phyloP scores from a whole-genome alignment of 2,329 filamentous ascomycete genomes.

The Podosphaera aphanis region DNA sequence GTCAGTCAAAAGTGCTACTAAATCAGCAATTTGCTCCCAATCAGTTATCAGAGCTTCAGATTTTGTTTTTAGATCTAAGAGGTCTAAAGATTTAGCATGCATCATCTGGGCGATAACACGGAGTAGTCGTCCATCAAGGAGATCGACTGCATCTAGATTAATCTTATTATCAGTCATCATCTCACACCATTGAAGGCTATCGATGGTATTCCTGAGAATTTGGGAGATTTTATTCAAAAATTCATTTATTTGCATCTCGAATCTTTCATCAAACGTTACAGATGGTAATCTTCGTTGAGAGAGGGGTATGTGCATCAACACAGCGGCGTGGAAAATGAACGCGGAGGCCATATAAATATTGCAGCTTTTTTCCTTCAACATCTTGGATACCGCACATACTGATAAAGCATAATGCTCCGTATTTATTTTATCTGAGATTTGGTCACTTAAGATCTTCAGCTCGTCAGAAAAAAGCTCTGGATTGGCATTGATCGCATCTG shows the following conservation, averaged over 20 bases:
- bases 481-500: slow-evolving; percentile 4
- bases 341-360: slow-evolving; percentile 16
- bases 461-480: slow-evolving; percentile 6
- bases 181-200: slow-evolving; percentile 9
- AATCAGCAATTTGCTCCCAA: slow-evolving; percentile 9
- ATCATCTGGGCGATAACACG: slow-evolving; percentile 13
- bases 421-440: neutral
- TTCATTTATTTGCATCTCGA: slow-evolving; percentile 15
- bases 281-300: slow-evolving; percentile 18
- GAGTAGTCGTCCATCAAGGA: slow-evolving; percentile 29
- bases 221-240: slow-evolving; percentile 19
- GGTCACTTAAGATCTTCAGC: slow-evolving; percentile 9
- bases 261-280: slow-evolving; percentile 15
- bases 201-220: slow-evolving; percentile 17
- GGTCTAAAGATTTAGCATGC: slow-evolving; percentile 7
- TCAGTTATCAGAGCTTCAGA: slow-evolving; percentile 5
- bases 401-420: slow-evolving; percentile 15
- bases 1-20: slow-evolving; percentile 15
- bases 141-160: slow-evolving; percentile 26
- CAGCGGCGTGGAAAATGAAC: slow-evolving; percentile 21
- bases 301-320: slow-evolving; percentile 20
- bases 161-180: slow-evolving; percentile 9
- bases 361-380: slow-evolving; percentile 13
- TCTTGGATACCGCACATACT: slow-evolving; percentile 12
- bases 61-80: slow-evolving; percentile 5